phyloP scores from a whole-genome alignment of 2,329 filamentous ascomycete genomes.

The Bretziella fagacearum region DNA sequence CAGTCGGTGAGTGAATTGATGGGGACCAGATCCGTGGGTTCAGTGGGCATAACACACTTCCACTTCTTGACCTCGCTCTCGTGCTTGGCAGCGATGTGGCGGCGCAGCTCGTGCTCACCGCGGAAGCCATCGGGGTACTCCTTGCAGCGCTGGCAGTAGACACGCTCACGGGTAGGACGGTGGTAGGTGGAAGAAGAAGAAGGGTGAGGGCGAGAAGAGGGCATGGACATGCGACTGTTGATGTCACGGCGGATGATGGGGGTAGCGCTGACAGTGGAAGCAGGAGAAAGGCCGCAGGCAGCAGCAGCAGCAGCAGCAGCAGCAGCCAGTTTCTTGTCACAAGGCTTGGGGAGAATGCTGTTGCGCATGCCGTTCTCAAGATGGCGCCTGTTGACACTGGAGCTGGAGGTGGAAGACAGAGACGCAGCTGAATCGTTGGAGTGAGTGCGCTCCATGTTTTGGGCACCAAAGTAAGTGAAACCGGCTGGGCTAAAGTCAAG shows the following conservation, averaged over 20 bases:
- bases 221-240: neutral
- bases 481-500: neutral
- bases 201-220: neutral
- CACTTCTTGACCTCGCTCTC: slow-evolving; percentile 35
- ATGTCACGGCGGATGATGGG: neutral
- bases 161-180: slow-evolving; percentile 19
- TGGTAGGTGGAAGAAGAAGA: neutral
- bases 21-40: neutral
- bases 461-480: neutral
- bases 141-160: slow-evolving; percentile 52
- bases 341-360: slow-evolving; percentile 30
- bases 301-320: neutral
- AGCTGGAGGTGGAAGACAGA: neutral
- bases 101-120: slow-evolving; percentile 65
- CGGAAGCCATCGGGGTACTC: slow-evolving; percentile 65
- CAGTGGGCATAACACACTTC: slow-evolving; percentile 37
- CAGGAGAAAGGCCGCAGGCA: neutral
- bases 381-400: slow-evolving; percentile 21
- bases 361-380: slow-evolving; percentile 26
- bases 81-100: slow-evolving; percentile 53
- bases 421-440: slow-evolving; percentile 3
- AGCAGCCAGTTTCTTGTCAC: neutral
- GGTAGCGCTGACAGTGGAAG: neutral
- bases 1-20: slow-evolving; percentile 51
- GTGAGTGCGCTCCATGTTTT: neutral